These are phyloP conservation scores for Pythium dissotocum DNA, from an alignment of 352 stramenopile species.

Conservation along the genomic window DNA sequence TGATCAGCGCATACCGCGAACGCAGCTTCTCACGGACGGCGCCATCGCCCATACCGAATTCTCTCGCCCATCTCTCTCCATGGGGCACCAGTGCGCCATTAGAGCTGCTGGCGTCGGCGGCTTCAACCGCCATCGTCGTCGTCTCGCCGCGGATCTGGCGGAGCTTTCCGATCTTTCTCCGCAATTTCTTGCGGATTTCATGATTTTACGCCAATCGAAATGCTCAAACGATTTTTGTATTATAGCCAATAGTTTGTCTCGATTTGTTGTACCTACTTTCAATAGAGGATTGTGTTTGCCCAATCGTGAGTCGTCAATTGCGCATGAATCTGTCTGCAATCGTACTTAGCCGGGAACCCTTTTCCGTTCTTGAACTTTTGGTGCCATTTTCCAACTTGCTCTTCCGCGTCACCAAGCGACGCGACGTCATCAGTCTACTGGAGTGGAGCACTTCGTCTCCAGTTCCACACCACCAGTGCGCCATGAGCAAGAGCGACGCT, in stretches of 20 bases:
- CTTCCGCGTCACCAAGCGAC: slow-evolving; percentile 6
- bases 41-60: slow-evolving; percentile 31
- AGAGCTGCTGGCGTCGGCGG: background rate
- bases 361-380: slow-evolving; percentile 7
- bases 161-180: slow-evolving; percentile 29
- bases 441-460: background rate
- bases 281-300: slow-evolving; percentile 13
- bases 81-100: background rate
- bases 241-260: slow-evolving; percentile 14
- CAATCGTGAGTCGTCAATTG: slow-evolving; percentile 16
- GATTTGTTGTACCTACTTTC: slow-evolving; percentile 8
- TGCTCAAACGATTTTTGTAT: background rate
- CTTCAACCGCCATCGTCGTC: slow-evolving; percentile 8
- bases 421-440: background rate
- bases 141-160: background rate
- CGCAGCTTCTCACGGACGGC: slow-evolving; percentile 29
- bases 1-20: slow-evolving; percentile 52
- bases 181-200: background rate
- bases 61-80: slow-evolving; percentile 36
- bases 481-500: slow-evolving; percentile 11
- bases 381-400: slow-evolving; percentile 3
- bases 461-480: background rate
- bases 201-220: slow-evolving; percentile 14
- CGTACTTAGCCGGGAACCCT: slow-evolving; percentile 17
- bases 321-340: slow-evolving; percentile 2